Percentiles rank a stretch among this genome's conserved stretches.
Conservation (phyloP, 2,329 filamentous ascomycete genomes). For the Colletotrichum phormii region DNA sequence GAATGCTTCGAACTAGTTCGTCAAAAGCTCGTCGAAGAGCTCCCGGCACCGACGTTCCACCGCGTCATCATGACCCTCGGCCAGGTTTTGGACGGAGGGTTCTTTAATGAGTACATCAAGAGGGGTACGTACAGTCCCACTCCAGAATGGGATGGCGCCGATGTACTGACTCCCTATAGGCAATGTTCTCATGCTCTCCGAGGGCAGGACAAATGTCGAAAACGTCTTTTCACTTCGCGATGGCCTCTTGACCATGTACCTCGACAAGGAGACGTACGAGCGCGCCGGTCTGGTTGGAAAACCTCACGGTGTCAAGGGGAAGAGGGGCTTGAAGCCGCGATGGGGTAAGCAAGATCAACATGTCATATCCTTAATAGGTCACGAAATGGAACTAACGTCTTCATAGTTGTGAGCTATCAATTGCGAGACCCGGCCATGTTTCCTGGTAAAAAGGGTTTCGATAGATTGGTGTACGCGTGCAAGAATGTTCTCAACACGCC, state of each 20-base stretch:
- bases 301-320: conserved; percentile 69
- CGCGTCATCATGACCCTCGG: conserved; percentile 78
- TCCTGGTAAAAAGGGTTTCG: conserved; percentile 85
- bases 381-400: conserved; percentile 41
- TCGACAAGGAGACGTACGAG: conserved; percentile 87
- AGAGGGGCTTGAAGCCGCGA: conserved; percentile 71
- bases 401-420: conserved; percentile 79
- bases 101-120: conserved; percentile 89
- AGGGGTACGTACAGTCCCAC: conserved; percentile 61
- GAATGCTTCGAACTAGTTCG: conserved; percentile 67
- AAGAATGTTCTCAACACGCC: conserved; percentile 78
- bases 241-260: conserved; percentile 78
- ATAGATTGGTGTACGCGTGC: conserved; percentile 81
- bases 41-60: conserved; percentile 64
- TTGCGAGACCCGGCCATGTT: conserved; percentile 81
- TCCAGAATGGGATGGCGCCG: too few species aligned
- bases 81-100: conserved; percentile 77
- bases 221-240: conserved; percentile 78
- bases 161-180: conserved; percentile 59
- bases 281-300: conserved; percentile 82
- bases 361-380: neutral
- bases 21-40: conserved; percentile 58
- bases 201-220: conserved; percentile 77
- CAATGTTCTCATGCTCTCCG: conserved; percentile 85
- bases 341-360: conserved; percentile 69